Conservation (phyloP, 2,329 filamentous ascomycete species). For the Aspergillus felis region DNA sequence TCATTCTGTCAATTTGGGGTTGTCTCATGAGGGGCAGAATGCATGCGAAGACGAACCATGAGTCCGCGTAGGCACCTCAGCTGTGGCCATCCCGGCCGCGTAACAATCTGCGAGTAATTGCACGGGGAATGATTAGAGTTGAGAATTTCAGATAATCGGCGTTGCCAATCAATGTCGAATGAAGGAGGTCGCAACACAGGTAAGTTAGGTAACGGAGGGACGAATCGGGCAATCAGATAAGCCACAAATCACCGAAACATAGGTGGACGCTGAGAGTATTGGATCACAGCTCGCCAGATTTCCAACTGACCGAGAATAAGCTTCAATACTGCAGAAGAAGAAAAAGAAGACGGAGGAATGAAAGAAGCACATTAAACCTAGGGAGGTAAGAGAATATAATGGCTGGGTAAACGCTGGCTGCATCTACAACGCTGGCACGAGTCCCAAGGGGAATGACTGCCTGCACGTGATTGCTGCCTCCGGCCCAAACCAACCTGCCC, state of each 20-base stretch:
- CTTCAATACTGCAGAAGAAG: not conserved
- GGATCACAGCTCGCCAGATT: not conserved
- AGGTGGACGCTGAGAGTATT: not conserved
- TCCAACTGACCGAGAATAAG: not conserved
- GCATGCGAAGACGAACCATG: conserved; percentile 38
- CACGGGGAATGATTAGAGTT: not conserved
- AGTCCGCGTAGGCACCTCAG: conserved; percentile 36
- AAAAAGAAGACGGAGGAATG: not conserved
- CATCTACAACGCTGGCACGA: not conserved
- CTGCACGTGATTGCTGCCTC: conserved; percentile 2
- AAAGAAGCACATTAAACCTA: not conserved
- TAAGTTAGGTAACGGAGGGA: not conserved
- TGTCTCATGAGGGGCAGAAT: conserved; percentile 6
- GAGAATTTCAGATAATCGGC: not conserved
- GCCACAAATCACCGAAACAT: not conserved
- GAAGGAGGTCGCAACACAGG: not conserved
- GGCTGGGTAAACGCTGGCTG: not conserved
- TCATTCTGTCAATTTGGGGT: conserved; percentile 6
- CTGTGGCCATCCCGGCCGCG: conserved; percentile 26
- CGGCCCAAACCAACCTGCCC: not conserved
- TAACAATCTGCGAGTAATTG: not conserved
- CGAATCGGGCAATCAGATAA: not conserved
- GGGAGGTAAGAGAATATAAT: not conserved
- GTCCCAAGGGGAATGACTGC: conserved; percentile 1
- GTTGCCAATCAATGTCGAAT: not conserved